Conservation (phyloP, 176 grass and related monocot species). For the Pharus latifolius region DNA sequence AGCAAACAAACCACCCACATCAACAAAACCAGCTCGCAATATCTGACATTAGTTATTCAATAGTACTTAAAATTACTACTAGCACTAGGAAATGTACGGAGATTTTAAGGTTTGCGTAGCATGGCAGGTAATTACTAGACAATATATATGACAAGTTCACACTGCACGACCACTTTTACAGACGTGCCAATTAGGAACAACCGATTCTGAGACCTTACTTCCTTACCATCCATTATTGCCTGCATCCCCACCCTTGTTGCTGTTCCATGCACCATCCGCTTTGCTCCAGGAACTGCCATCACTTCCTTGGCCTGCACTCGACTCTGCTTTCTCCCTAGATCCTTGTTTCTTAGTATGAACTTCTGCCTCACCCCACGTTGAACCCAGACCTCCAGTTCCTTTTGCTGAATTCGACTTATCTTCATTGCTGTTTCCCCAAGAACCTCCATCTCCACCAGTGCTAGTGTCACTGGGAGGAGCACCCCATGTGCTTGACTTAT, state of each 20-base stretch:
- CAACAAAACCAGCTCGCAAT: not conserved
- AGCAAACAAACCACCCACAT: not conserved
- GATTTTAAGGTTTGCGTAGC: not conserved
- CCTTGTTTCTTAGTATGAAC: slow-evolving; percentile 15
- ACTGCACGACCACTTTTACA: not conserved
- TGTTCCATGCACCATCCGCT: not conserved
- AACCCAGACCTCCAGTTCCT: not conserved
- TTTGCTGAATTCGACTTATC: slow-evolving; percentile 13
- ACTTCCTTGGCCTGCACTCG: slow-evolving; percentile 1
- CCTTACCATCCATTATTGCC: slow-evolving; percentile 23
- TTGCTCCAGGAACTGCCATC: slow-evolving; percentile 33
- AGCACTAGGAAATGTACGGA: not conserved
- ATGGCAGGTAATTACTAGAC: not conserved
- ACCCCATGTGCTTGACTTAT: not conserved
- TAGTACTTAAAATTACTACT: not conserved
- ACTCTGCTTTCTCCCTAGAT: slow-evolving; percentile 1
- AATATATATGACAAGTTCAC: not conserved
- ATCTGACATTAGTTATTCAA: not conserved
- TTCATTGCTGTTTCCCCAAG: slow-evolving; percentile 25
- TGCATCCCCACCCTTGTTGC: not conserved
- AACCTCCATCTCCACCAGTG: not conserved
- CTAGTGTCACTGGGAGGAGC: not conserved
- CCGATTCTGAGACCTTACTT: not conserved
- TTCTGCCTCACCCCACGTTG: not conserved
- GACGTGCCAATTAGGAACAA: not conserved